A percentile compares a stretch with the other conserved stretches of the same genome.
Conservation (phyloP, 768 basidiomycete species). For the Rhodosporidiobolus sp. region DNA sequence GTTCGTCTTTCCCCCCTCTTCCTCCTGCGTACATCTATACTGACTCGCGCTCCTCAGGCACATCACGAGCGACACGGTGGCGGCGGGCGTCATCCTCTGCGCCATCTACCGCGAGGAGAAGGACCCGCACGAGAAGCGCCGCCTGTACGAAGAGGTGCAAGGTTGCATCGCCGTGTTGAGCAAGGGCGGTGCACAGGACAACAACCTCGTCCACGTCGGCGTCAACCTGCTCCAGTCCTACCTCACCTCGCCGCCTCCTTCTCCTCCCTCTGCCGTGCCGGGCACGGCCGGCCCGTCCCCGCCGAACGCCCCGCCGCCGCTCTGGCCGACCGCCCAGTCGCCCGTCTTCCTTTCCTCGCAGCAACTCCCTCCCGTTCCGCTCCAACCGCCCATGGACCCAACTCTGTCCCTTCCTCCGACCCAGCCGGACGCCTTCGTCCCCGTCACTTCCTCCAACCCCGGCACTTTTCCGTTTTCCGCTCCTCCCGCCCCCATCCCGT, state of each 20-base stretch:
- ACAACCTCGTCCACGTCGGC: conserved; percentile 3
- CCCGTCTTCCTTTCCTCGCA: too few species aligned
- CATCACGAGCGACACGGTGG: conserved; percentile 3
- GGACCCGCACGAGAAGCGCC: not conserved
- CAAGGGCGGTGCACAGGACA: not conserved
- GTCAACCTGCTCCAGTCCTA: not conserved
- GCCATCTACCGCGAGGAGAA: not conserved
- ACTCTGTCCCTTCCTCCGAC: not conserved
- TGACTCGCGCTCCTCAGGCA: not conserved
- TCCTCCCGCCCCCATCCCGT: too few species aligned
- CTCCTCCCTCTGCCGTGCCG: not conserved
- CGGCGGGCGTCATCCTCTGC: conserved; percentile 3
- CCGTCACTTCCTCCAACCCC: not conserved
- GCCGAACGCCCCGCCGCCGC: too few species aligned
- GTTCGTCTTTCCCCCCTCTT: not conserved
- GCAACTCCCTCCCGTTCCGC: too few species aligned
- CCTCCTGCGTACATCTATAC: rapidly evolving
- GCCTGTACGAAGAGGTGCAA: not conserved
- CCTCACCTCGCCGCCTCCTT: not conserved
- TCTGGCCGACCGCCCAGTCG: too few species aligned
- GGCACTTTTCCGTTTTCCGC: not conserved
- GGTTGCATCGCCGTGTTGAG: not conserved
- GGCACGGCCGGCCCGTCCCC: not conserved
- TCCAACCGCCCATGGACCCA: not conserved
- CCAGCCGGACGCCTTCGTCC: not conserved